A percentile compares a stretch with the other conserved stretches of the same genome.
These are phyloP conservation scores for Achlya hypogyna DNA, from an alignment of 352 stramenopile genomes.

Conservation along the genomic window DNA sequence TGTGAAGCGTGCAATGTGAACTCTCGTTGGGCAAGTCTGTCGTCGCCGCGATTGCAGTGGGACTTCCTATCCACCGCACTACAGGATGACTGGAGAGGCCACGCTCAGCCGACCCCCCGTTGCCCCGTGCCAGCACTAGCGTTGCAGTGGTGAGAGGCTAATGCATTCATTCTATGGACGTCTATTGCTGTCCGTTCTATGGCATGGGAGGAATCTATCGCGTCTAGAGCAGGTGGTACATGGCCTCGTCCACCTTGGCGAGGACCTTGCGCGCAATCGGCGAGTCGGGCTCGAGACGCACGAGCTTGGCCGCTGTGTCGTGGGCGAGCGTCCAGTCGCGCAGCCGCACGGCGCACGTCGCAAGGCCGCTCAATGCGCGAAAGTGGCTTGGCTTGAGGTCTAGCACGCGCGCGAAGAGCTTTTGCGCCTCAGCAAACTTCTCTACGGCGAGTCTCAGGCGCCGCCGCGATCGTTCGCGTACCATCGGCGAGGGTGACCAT, in stretches of 20 bases:
- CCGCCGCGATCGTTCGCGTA: conserved; percentile 21
- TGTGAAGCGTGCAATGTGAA: too few species aligned
- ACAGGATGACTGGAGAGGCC: too few species aligned
- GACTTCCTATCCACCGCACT: too few species aligned
- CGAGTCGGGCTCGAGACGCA: conserved; percentile 43
- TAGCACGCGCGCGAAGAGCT: conserved; percentile 50
- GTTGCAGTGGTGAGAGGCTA: too few species aligned
- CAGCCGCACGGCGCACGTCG: conserved; percentile 60
- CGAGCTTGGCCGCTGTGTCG: conserved; percentile 38
- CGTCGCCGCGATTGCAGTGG: too few species aligned
- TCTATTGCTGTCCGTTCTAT: too few species aligned
- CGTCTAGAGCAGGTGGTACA: conserved; percentile 15
- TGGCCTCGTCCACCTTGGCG: conserved; percentile 16
- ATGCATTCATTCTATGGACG: too few species aligned
- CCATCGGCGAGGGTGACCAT: conserved; percentile 48
- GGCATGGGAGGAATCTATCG: too few species aligned
- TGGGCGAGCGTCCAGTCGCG: conserved; percentile 55
- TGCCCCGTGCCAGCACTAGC: too few species aligned
- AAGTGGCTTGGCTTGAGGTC: conserved; percentile 61
- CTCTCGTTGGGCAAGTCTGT: too few species aligned
- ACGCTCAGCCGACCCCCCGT: too few species aligned
- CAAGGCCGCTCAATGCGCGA: conserved; percentile 60
- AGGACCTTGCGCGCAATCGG: conserved; percentile 11
- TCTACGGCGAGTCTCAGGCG: conserved; percentile 23
- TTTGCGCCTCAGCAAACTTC: conserved; percentile 37